Base-by-base conservation (phyloP, 2,329 filamentous ascomycete species). In the Neoscytalidium dimidiatum region DNA sequence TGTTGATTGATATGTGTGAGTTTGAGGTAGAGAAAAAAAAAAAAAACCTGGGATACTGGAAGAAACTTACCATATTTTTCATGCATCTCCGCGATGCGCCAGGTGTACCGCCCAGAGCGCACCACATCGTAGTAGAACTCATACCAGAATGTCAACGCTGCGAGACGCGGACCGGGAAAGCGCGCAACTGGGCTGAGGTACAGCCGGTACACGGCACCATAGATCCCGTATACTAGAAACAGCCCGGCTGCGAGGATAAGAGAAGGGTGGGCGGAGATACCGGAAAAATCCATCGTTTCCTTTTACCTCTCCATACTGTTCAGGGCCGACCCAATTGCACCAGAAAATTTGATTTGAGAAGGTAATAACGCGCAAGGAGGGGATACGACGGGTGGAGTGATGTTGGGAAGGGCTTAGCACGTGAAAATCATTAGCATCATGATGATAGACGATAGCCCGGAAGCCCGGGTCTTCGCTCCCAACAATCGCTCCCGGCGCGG, bases 61-160 rank as follows among this genome's bases (percentile, higher is more conserved):
- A 6, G 31, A n/a, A 19, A 26, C 7, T 57, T 49, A 69, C 68
- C 68, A 53, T 70, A 70, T 62, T 62, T 48, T 43, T 63, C 51
- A 62, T 70, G 68, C 63, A 69, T 63, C 43, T 63, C 35, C 26
- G 38, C 21, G 26, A 70, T 67, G 33, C 66, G 35, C 52, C 64
- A 66, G 11, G 56, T 58, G 28, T 67, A 68, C 5, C 63, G 14
- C 5, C 68, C 66, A 11, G 62, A 29, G 26, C 60, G 13, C 3
- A 66, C 44, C 2, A 69, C 65, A 63, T 69, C 68, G 49, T 68
- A 69, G 31, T 67, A 69, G 60, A 68, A 67, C 26, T 70, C 68
- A 35, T 69, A 68, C 67, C 65, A 69, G 43, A 60, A 62, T 2
- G 69, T 69, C 62, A 69, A 46, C 5, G 67, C 67, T 17, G 69